These are phyloP conservation scores for Candida sphagnicola DNA, from an alignment of 805 yeast genomes.

Conservation along the genomic window DNA sequence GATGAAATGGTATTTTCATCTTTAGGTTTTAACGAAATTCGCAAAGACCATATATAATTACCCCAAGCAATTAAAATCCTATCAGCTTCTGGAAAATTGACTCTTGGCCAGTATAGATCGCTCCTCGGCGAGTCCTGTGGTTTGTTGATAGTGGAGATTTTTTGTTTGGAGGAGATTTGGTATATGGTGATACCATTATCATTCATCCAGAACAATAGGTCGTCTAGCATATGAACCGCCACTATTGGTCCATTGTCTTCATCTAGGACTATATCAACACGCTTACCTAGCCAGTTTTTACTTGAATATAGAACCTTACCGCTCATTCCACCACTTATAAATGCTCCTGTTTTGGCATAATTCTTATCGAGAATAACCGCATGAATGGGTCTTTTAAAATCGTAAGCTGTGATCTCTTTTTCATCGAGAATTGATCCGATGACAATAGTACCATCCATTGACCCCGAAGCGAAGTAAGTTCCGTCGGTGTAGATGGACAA, in stretches of 20 bases:
- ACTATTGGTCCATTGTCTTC: conserved; percentile 68
- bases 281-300: conserved; percentile 82
- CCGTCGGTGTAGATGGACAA: conserved; percentile 73
- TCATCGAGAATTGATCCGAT: conserved; percentile 66
- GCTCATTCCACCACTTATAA: conserved; percentile 85
- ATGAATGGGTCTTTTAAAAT: conserved; percentile 84
- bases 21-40: conserved; percentile 32
- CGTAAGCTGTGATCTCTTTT: conserved; percentile 65
- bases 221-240: conserved; percentile 58
- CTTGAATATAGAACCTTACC: conserved; percentile 76
- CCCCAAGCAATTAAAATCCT: conserved; percentile 81
- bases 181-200: conserved; percentile 73
- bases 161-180: conserved; percentile 48
- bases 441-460: conserved; percentile 91
- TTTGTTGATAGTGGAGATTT: conserved; percentile 49
- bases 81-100: conserved; percentile 61
- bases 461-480: conserved; percentile 73
- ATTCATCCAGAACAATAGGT: conserved; percentile 76
- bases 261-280: conserved; percentile 64
- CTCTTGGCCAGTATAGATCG: conserved; percentile 81
- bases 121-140: conserved; percentile 60
- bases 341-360: conserved; percentile 58
- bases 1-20: conserved; percentile 12
- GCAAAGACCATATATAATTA: conserved; percentile 66
- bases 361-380: conserved; percentile 77